These are phyloP conservation scores for Salicornia ramosissima DNA, from an alignment of 148 eudicot species.

Conservation along the genomic window DNA sequence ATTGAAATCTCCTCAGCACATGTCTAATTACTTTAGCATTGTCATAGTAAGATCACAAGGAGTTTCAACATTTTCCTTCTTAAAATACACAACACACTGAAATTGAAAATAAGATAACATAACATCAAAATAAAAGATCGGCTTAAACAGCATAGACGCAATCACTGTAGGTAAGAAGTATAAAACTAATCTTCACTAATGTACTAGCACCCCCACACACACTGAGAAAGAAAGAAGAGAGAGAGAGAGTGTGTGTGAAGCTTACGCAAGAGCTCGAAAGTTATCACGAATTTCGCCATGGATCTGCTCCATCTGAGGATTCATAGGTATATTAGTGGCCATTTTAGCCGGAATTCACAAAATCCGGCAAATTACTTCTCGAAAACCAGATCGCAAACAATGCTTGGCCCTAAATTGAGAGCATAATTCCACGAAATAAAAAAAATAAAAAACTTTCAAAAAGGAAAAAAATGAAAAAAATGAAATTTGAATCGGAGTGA, in stretches of 20 bases:
- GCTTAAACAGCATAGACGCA: not conserved
- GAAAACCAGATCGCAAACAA: not conserved
- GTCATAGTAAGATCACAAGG: not conserved
- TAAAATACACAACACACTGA: not conserved
- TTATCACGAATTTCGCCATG: conserved; percentile 93
- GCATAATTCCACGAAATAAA: not conserved
- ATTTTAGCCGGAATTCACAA: conserved; percentile 34
- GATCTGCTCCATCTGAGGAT: conserved; percentile 98
- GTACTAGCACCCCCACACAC: not conserved
- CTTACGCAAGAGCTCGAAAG: conserved; percentile 90
- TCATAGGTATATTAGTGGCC: conserved; percentile 71
- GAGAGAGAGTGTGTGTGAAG: conserved; percentile 12
- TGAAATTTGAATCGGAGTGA: not conserved
- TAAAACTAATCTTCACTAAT: not conserved
- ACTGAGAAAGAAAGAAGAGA: not conserved
- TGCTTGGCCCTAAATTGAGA: conserved; percentile 15
- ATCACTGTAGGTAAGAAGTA: not conserved
- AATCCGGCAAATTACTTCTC: conserved; percentile 11
- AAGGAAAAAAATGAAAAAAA: no score
- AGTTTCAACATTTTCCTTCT: not conserved
- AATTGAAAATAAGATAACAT: not conserved
- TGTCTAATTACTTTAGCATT: not conserved
- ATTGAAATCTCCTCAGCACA: conserved; percentile 8
- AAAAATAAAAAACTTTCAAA: no score
- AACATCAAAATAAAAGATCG: not conserved